Evolutionary conservation across 441 rosid species (phyloP).

Genomic region (Omphalea diandra): DNA sequence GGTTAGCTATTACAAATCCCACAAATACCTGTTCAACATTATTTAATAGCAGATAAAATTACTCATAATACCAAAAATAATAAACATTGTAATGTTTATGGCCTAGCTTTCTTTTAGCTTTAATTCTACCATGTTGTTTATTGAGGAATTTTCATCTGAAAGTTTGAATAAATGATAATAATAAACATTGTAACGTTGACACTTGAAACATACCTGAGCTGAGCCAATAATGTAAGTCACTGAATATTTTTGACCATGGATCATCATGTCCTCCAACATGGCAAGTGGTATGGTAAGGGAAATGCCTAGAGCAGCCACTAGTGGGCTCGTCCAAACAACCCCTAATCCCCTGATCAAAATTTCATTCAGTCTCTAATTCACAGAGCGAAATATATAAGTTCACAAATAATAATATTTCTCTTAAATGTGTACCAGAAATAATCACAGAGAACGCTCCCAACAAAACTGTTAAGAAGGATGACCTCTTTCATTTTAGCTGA

Average conservation of each 20-base stretch:
- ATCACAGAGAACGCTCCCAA: conserved; percentile 41
- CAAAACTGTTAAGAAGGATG: conserved; percentile 36
- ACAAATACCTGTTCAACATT: conserved; percentile 60
- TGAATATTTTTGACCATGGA: conserved; percentile 69
- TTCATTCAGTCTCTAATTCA: too few species aligned
- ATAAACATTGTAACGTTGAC: too few species aligned
- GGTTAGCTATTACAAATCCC: conserved; percentile 79
- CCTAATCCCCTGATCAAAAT: conserved; percentile 53
- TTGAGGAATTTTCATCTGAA: too few species aligned
- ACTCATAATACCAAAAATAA: too few species aligned
- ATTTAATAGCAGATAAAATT: neutral
- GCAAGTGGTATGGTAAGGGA: conserved; percentile 77
- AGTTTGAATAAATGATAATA: too few species aligned
- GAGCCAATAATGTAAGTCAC: conserved; percentile 59
- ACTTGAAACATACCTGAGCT: conserved; percentile 42
- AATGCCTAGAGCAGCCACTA: conserved; percentile 67
- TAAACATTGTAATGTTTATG: too few species aligned
- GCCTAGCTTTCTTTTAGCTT: too few species aligned
- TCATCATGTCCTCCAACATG: conserved; percentile 65
- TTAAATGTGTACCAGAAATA: conserved; percentile 38
- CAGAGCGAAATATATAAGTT: too few species aligned
- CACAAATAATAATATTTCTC: too few species aligned
- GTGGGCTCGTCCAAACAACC: conserved; percentile 71
- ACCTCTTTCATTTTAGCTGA: conserved; percentile 31
- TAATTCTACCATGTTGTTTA: too few species aligned